Evolutionary conservation across 441 rosid genomes (phyloP), one percentile per base, ranked within the genome.

Genomic region (Pelargonium australe): DNA sequence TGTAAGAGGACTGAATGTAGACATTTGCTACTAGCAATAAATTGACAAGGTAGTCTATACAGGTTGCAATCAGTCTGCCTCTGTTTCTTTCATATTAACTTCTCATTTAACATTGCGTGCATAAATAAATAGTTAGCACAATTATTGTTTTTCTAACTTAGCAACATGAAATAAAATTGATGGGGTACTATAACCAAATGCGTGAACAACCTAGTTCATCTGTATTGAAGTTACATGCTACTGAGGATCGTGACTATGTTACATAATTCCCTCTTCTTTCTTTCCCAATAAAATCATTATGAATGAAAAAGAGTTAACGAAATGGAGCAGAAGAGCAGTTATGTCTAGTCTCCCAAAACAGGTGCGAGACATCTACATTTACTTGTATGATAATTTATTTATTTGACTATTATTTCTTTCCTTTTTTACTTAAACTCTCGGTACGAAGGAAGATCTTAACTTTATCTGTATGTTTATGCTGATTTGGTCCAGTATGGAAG

Each of bases 401-500:
- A 45, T 4, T 49, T 12, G 55, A 25, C 14, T 49, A 49, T 58
- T 7, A 40, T 17, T 69, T 49, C 55, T 49, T 49, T 13, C n/a
- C n/a, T 49, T 11, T 11, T 11, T 10, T 49, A 4, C n/a, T 13
- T 49, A 1, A 49, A 13, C 55, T 12, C n/a, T 8, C 13, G 10
- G 13, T 45, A 2, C 7, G 3, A 11, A 10, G 7, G 44, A 41
- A 41, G 44, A 41, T 41, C 44, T 41, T 41, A 53, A n/a, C 34
- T 14, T 34, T 4, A 40, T 10, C 55, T 63, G 68, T 65, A 70
- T 72, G 61, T 41, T 67, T 71, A 49, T 13, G 68, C 10, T 70
- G 55, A 61, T 58, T 43, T 73, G 72, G 73, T 58, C 23, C 68
- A 94, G 99, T 58, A 68, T 10, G 68, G 91, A 87, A 70, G 79